Evolutionary conservation across 768 basidiomycete species (phyloP).

Genomic region (Rhodotorula diobovata): DNA sequence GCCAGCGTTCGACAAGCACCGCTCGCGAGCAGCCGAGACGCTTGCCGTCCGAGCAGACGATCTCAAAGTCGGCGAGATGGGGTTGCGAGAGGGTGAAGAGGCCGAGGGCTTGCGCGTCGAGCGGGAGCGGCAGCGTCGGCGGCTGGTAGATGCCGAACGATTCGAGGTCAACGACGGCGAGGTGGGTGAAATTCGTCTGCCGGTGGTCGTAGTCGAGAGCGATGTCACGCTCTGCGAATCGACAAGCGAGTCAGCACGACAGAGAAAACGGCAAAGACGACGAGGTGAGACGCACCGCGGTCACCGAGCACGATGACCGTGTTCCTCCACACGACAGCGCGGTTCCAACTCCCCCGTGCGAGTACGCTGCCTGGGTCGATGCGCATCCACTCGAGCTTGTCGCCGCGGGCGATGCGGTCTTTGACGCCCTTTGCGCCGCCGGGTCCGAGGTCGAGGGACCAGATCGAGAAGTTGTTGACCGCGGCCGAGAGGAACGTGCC

Average conservation of each 20-base stretch:
- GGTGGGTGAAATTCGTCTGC: constrained; percentile 62
- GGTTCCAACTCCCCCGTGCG: constrained; percentile 87
- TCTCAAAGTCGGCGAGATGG: constrained; percentile 68
- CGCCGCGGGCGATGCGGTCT: constrained; percentile 38
- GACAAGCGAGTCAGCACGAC: not conserved
- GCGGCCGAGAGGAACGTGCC: constrained; percentile 93
- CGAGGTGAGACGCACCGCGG: constrained; percentile 46
- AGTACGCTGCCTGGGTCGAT: constrained; percentile 84
- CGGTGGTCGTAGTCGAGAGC: constrained; percentile 90
- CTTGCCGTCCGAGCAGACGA: constrained; percentile 85
- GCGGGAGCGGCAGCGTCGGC: constrained; percentile 58
- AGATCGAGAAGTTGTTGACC: constrained; percentile 91
- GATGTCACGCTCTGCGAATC: constrained; percentile 59
- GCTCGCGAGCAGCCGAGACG: constrained; percentile 74
- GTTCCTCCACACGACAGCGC: constrained; percentile 81
- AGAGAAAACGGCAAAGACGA: constrained; percentile 23
- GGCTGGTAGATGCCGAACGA: constrained; percentile 94
- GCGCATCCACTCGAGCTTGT: constrained; percentile 75
- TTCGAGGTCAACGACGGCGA: constrained; percentile 36
- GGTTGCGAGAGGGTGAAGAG: constrained; percentile 60
- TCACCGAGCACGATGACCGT: constrained; percentile 89
- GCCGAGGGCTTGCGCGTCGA: constrained; percentile 76
- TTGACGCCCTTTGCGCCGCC: constrained; percentile 41
- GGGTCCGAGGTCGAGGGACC: constrained; percentile 76
- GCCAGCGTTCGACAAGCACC: constrained; percentile 85